Conservation (phyloP, 306 rosid genomes). For the Abrus pulchellus region DNA sequence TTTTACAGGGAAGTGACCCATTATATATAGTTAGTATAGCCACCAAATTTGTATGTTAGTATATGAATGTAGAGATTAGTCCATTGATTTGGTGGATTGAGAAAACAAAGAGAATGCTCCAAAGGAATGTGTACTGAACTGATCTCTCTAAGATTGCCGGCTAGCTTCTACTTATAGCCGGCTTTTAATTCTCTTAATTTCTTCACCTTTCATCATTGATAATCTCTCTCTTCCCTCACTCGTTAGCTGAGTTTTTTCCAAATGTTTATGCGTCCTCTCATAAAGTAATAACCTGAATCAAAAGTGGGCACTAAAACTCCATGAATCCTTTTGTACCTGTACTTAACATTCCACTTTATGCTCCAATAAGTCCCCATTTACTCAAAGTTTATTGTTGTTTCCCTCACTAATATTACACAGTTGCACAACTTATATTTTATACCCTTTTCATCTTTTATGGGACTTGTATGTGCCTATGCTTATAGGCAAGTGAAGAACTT, state of each 20-base stretch:
- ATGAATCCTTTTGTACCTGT: neutral
- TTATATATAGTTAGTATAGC: neutral
- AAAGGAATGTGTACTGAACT: neutral
- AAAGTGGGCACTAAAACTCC: neutral
- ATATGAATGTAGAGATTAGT: neutral
- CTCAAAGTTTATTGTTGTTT: too few species aligned
- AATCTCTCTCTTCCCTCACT: neutral
- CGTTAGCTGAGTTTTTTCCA: too few species aligned
- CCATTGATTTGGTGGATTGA: neutral
- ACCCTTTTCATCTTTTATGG: neutral
- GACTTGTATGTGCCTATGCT: neutral
- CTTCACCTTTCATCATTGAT: neutral
- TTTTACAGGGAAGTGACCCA: neutral
- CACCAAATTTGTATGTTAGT: neutral
- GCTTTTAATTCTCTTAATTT: conserved; percentile 12
- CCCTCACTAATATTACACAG: too few species aligned
- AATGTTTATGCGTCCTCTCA: too few species aligned
- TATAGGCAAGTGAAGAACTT: neutral
- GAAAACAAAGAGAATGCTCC: conserved; percentile 24
- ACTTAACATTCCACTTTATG: too few species aligned
- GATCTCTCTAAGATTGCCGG: conserved; percentile 41
- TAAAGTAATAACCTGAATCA: neutral
- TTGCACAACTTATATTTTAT: neutral
- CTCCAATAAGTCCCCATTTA: too few species aligned
- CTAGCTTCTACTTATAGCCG: conserved; percentile 28